Evolutionary conservation across 345 rosid genomes (phyloP).

Genomic region (Bruguiera sexangula): DNA sequence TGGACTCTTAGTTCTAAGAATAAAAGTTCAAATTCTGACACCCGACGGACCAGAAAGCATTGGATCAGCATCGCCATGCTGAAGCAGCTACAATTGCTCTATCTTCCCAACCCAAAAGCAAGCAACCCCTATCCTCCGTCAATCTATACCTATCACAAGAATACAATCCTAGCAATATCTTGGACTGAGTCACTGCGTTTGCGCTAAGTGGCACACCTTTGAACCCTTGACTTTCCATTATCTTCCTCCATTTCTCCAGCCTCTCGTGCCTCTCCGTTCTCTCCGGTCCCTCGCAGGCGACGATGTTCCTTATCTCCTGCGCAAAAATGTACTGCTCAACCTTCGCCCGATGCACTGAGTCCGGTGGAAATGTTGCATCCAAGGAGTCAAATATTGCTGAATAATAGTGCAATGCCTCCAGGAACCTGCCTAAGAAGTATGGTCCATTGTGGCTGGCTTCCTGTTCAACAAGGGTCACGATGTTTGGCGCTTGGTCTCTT

Average conservation of each 20-base stretch:
- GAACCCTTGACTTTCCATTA: slow-evolving; percentile 66
- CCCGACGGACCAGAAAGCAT: neutral
- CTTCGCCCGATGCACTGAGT: slow-evolving; percentile 56
- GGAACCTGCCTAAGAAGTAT: slow-evolving; percentile 57
- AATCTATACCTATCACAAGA: slow-evolving; percentile 63
- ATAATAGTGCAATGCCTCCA: slow-evolving; percentile 66
- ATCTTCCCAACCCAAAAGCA: slow-evolving; percentile 71
- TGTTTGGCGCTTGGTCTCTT: slow-evolving; percentile 65
- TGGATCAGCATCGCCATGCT: slow-evolving; percentile 52
- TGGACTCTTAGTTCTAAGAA: no score
- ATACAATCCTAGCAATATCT: slow-evolving; percentile 52
- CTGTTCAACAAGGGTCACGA: slow-evolving; percentile 56
- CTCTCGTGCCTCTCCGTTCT: slow-evolving; percentile 59
- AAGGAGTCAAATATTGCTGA: slow-evolving; percentile 62
- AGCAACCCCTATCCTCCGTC: slow-evolving; percentile 68
- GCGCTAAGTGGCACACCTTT: slow-evolving; percentile 51
- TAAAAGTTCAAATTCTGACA: no score
- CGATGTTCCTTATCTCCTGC: slow-evolving; percentile 59
- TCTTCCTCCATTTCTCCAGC: slow-evolving; percentile 64
- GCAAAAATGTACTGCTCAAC: slow-evolving; percentile 64
- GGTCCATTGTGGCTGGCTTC: slow-evolving; percentile 71
- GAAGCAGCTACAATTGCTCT: slow-evolving; percentile 60
- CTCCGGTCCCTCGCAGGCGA: slow-evolving; percentile 58
- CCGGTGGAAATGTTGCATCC: slow-evolving; percentile 58
- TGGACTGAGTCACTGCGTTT: slow-evolving; percentile 66